Evolutionary conservation across 768 basidiomycete genomes (phyloP).

Genomic region (Guyanaporus albipodus): DNA sequence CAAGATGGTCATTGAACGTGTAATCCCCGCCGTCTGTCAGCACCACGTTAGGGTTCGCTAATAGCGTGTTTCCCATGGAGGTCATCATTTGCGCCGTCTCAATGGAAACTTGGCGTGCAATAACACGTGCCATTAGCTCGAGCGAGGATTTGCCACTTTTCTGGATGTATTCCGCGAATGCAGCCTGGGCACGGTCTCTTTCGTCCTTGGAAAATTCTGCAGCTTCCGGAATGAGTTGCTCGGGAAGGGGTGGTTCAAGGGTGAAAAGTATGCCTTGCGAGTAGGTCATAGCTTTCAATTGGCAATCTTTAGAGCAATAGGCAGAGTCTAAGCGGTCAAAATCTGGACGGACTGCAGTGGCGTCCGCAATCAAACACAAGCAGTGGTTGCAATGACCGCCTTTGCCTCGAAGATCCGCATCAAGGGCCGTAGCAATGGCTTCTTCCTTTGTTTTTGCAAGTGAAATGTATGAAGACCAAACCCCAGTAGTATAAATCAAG

Average conservation of each 20-base stretch:
- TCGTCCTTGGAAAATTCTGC: constrained; percentile 35
- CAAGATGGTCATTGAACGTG: constrained; percentile 69
- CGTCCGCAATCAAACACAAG: constrained; percentile 52
- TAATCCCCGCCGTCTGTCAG: constrained; percentile 51
- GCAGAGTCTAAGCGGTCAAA: constrained; percentile 52
- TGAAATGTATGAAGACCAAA: constrained; percentile 3
- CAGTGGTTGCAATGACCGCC: constrained; percentile 75
- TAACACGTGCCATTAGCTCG: constrained; percentile 64
- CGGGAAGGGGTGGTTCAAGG: constrained; percentile 56
- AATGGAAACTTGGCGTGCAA: constrained; percentile 64
- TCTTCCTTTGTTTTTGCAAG: constrained; percentile 51
- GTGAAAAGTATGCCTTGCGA: constrained; percentile 72
- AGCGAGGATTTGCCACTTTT: constrained; percentile 43
- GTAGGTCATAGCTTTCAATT: constrained; percentile 49
- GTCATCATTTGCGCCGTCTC: constrained; percentile 57
- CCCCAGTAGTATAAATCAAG: neutral
- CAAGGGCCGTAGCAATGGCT: constrained; percentile 68
- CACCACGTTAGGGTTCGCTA: constrained; percentile 14
- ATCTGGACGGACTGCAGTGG: constrained; percentile 41
- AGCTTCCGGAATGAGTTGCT: constrained; percentile 32
- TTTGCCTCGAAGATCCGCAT: constrained; percentile 62
- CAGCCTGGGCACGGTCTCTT: constrained; percentile 56
- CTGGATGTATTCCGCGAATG: constrained; percentile 54
- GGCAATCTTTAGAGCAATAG: constrained; percentile 74
- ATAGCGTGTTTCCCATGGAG: constrained; percentile 15